phyloP scores from a whole-genome alignment of 2,329 filamentous ascomycete genomes.

The Scedosporium dehoogii region DNA sequence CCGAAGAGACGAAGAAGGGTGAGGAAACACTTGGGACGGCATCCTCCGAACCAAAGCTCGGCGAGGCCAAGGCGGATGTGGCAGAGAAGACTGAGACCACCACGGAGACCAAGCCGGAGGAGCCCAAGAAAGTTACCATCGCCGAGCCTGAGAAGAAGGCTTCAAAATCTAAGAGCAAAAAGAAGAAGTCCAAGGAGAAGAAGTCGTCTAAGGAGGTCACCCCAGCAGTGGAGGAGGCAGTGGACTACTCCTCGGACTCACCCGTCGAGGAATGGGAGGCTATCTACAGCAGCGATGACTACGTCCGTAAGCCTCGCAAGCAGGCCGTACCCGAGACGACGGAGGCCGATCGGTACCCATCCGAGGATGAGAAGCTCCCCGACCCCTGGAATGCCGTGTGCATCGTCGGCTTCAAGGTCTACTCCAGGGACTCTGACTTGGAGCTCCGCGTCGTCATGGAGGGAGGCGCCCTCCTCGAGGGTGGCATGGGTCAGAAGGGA shows the following conservation, averaged over 20 bases:
- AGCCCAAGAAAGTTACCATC: slow-evolving; percentile 13
- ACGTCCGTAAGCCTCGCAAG: slow-evolving; percentile 38
- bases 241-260: slow-evolving; percentile 48
- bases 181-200: slow-evolving; percentile 10
- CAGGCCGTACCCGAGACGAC: slow-evolving; percentile 23
- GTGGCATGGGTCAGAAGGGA: slow-evolving; percentile 47
- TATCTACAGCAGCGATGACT: slow-evolving; percentile 49
- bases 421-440: slow-evolving; percentile 45
- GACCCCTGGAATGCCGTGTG: slow-evolving; percentile 55
- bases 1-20: slow-evolving; percentile 9
- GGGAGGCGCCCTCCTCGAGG: slow-evolving; percentile 41
- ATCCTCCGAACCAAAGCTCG: slow-evolving; percentile 9
- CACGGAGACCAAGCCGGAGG: slow-evolving; percentile 9
- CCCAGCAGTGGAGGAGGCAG: slow-evolving; percentile 24
- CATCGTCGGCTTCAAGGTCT: slow-evolving; percentile 51
- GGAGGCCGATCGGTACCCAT: slow-evolving; percentile 32
- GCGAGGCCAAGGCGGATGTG: slow-evolving; percentile 10
- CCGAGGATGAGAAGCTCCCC: slow-evolving; percentile 45
- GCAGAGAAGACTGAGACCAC: slow-evolving; percentile 8
- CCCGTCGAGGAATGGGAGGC: slow-evolving; percentile 51
- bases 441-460: slow-evolving; percentile 47
- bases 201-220: slow-evolving; percentile 12
- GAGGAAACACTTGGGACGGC: slow-evolving; percentile 9
- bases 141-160: slow-evolving; percentile 10
- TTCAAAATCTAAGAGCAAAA: slow-evolving; percentile 8